These are phyloP conservation scores for Sarocladium strictum DNA, from an alignment of 2,329 filamentous ascomycete species.

Conservation along the genomic window DNA sequence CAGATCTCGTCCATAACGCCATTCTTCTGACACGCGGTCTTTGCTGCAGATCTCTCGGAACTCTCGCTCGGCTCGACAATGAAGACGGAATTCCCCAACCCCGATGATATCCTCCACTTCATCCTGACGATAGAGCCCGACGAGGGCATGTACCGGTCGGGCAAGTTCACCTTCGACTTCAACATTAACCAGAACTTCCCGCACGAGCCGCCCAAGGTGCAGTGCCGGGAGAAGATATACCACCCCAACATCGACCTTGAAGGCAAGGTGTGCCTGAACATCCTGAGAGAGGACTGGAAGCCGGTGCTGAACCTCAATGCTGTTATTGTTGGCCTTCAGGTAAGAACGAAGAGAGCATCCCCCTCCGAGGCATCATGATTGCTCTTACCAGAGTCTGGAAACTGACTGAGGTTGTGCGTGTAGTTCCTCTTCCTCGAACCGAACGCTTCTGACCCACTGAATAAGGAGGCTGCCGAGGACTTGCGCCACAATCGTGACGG, in stretches of 20 bases:
- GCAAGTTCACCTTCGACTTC: constrained; percentile 85
- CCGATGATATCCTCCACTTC: constrained; percentile 83
- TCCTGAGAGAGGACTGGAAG: constrained; percentile 97
- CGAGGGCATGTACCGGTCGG: constrained; percentile 83
- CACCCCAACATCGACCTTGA: constrained; percentile 98
- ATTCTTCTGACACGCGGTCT: neutral
- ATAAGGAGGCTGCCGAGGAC: constrained; percentile 96
- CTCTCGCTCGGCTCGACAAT: constrained; percentile 73
- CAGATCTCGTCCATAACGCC: neutral
- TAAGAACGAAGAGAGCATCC: too few species aligned
- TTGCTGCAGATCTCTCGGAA: constrained; percentile 66
- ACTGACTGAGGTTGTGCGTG: neutral
- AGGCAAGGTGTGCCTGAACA: constrained; percentile 97
- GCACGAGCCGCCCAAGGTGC: constrained; percentile 95
- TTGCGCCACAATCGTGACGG: constrained; percentile 76
- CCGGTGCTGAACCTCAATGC: constrained; percentile 95
- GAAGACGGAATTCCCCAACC: constrained; percentile 74
- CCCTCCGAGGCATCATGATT: too few species aligned
- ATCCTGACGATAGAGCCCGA: constrained; percentile 76
- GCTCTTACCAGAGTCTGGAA: neutral
- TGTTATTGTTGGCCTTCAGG: constrained; percentile 89
- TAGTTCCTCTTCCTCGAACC: constrained; percentile 97
- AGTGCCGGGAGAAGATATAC: constrained; percentile 96
- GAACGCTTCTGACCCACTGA: constrained; percentile 94
- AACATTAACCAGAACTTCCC: constrained; percentile 92